Evolutionary conservation across 176 grass and related monocot genomes (phyloP).

Genomic region (Phyllostachys edulis): DNA sequence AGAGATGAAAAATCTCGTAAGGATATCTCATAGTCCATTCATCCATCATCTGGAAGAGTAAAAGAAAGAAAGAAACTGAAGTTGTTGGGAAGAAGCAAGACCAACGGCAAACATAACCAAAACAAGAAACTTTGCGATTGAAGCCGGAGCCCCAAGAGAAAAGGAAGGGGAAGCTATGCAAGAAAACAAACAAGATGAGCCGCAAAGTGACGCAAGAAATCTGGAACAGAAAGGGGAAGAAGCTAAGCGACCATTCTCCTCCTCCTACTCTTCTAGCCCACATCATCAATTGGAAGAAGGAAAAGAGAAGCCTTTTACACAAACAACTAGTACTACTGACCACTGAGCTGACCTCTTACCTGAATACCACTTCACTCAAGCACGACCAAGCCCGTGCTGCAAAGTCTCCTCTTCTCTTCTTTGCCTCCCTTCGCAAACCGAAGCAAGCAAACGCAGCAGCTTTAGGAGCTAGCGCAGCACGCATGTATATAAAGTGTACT

Average conservation of each 20-base stretch:
- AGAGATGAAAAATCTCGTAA: neutral
- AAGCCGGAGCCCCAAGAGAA: neutral
- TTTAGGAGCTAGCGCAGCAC: neutral
- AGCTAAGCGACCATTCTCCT: neutral
- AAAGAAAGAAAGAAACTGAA: neutral
- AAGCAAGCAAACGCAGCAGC: neutral
- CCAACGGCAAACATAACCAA: neutral
- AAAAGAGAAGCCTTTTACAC: neutral
- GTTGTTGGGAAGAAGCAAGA: neutral
- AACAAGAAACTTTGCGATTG: constrained; percentile 1
- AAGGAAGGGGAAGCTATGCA: neutral
- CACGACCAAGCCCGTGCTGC: neutral
- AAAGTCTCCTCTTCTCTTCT: neutral
- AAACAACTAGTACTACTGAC: neutral
- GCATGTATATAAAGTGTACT: neutral
- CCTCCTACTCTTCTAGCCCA: neutral
- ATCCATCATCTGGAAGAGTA: neutral
- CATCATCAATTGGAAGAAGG: neutral
- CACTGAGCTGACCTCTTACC: constrained; percentile 20
- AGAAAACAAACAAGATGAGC: neutral
- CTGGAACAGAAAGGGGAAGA: neutral
- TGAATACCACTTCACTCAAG: neutral
- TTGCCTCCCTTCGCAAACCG: neutral
- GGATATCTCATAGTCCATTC: neutral
- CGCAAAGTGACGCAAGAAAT: constrained; percentile 19